Evolutionary conservation across 2,329 filamentous ascomycete species (phyloP).

Genomic region (Pyrenophora seminiperda): DNA sequence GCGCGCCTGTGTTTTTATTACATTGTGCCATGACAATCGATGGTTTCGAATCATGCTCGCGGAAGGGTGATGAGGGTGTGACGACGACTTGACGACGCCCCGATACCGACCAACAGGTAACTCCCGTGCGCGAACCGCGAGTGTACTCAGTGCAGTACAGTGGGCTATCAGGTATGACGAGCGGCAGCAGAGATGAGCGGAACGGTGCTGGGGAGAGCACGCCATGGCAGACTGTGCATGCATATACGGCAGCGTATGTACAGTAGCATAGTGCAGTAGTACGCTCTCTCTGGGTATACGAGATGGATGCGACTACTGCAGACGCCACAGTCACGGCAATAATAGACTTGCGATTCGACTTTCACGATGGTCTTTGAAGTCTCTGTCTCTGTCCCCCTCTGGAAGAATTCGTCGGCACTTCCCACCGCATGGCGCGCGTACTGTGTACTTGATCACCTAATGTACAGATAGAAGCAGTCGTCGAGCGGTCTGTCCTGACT

Average conservation of each 20-base stretch:
- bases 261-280: too few relatives aligned
- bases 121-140: constrained; percentile 15
- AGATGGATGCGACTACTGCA: neutral
- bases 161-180: neutral
- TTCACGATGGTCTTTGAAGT: too few relatives aligned
- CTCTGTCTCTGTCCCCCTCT: too few relatives aligned
- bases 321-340: too few relatives aligned
- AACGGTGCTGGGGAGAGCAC: neutral
- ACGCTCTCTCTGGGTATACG: constrained; percentile 5
- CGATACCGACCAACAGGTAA: constrained; percentile 14
- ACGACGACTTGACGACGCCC: constrained; percentile 9
- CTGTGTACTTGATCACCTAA: too few relatives aligned
- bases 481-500: constrained; percentile 26
- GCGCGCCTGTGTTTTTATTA: constrained; percentile 28
- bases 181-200: too few relatives aligned
- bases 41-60: constrained; percentile 21
- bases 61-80: constrained; percentile 27
- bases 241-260: constrained; percentile 12
- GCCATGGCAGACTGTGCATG: constrained; percentile 9
- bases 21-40: constrained; percentile 19
- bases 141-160: too few relatives aligned
- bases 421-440: constrained; percentile 4
- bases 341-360: too few relatives aligned
- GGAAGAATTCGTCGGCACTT: too few relatives aligned
- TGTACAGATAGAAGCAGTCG: constrained; percentile 11